Conservation (phyloP, 2,329 filamentous ascomycete genomes). For the Fusarium torreyae region DNA sequence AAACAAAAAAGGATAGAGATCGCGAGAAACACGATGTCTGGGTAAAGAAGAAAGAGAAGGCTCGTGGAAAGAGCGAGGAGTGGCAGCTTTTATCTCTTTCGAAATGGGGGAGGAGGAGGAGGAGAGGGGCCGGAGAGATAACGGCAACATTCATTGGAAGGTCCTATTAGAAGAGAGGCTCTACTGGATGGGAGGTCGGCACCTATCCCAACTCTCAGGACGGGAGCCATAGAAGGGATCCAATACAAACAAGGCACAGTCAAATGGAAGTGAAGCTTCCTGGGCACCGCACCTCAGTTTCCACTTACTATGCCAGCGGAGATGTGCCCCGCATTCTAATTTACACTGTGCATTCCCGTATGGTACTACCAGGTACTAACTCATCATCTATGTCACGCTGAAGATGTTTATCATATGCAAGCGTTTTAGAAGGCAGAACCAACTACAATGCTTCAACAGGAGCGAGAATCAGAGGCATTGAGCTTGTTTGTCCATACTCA, state of each 20-base stretch:
- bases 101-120: slow-evolving; percentile 18
- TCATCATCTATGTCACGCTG: neutral
- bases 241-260: slow-evolving; percentile 2
- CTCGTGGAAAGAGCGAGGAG: slow-evolving; percentile 22
- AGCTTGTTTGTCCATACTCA: neutral
- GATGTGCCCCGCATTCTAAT: slow-evolving; percentile 15
- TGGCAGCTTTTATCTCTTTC: slow-evolving; percentile 43
- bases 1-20: slow-evolving; percentile 32
- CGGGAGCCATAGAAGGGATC: slow-evolving; percentile 13
- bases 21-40: slow-evolving; percentile 44
- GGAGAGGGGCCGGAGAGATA: slow-evolving; percentile 30
- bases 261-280: slow-evolving; percentile 34
- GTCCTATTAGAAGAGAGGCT: slow-evolving; percentile 25
- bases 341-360: slow-evolving; percentile 30
- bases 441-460: neutral
- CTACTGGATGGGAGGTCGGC: slow-evolving; percentile 18
- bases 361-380: slow-evolving; percentile 18
- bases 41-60: slow-evolving; percentile 32
- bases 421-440: neutral
- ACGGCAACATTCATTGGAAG: slow-evolving; percentile 16
- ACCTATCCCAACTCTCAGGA: slow-evolving; percentile 32
- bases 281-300: neutral
- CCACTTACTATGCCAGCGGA: slow-evolving; percentile 30
- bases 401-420: neutral
- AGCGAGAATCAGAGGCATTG: neutral